A percentile compares a stretch with the other conserved stretches of the same genome.
Evolutionary conservation across 2,329 filamentous ascomycete genomes (phyloP).

Genomic region (Ceratocystis papillata): DNA sequence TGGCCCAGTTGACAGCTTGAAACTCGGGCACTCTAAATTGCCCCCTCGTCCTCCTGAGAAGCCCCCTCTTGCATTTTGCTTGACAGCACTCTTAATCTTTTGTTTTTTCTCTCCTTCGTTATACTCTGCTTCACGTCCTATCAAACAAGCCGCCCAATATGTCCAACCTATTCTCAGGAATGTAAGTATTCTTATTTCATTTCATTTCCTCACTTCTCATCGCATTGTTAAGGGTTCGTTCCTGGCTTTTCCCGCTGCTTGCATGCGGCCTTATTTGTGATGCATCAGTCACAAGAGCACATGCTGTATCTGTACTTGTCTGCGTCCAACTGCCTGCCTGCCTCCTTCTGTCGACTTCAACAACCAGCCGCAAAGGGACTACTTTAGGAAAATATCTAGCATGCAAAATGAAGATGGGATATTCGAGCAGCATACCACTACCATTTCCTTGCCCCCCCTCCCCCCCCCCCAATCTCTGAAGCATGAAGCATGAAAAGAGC

Average conservation of each 20-base stretch:
- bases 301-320: background rate
- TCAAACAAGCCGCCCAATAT: slow-evolving; percentile 32
- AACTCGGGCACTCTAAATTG: slow-evolving; percentile 1
- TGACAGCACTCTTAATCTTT: slow-evolving; percentile 2
- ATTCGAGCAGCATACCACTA: background rate
- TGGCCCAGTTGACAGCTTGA: slow-evolving; percentile 14
- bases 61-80: slow-evolving; percentile 9
- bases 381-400: background rate
- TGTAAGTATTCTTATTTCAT: slow-evolving; percentile 39
- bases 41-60: slow-evolving; percentile 6
- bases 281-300: background rate
- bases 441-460: background rate
- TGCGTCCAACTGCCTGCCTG: background rate
- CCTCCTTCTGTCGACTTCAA: background rate
- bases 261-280: background rate
- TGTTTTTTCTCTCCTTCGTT: background rate
- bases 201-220: slow-evolving; percentile 2
- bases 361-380: background rate
- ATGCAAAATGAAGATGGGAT: background rate
- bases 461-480: background rate
- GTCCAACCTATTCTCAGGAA: slow-evolving; percentile 53
- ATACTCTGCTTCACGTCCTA: background rate
- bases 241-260: slow-evolving; percentile 4
- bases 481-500: background rate
- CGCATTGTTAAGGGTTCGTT: background rate